Percentiles rank a stretch among this genome's conserved stretches.
Evolutionary conservation across 352 stramenopile genomes (phyloP).

Genomic region (Globisporangium abappressorium): DNA sequence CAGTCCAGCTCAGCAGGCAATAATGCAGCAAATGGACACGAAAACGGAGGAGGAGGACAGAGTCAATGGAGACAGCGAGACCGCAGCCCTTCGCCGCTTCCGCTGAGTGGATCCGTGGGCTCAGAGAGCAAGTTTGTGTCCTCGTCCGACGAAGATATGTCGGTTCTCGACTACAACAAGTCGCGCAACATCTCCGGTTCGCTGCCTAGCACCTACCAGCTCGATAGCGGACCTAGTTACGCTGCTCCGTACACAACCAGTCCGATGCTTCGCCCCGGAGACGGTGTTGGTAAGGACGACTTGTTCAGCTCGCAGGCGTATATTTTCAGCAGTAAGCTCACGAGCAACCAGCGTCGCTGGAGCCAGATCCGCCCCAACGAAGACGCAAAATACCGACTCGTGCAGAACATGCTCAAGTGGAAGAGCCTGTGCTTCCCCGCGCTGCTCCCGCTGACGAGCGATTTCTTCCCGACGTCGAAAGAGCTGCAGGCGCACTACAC

Average conservation of each 20-base stretch:
- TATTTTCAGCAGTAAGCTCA: constrained; percentile 80
- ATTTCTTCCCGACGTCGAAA: constrained; percentile 81
- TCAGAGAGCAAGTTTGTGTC: constrained; percentile 35
- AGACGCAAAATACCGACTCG: constrained; percentile 50
- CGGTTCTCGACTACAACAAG: constrained; percentile 20
- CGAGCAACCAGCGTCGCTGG: constrained; percentile 95
- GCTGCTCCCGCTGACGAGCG: constrained; percentile 90
- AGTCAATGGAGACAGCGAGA: constrained; percentile 44
- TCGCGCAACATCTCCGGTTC: constrained; percentile 47
- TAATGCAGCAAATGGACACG: constrained; percentile 8
- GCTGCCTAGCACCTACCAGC: constrained; percentile 57
- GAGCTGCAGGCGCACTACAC: constrained; percentile 83
- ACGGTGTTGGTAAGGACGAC: constrained; percentile 52
- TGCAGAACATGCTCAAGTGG: constrained; percentile 94
- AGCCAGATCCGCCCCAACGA: constrained; percentile 89
- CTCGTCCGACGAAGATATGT: constrained; percentile 32
- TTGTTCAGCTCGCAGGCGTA: constrained; percentile 75
- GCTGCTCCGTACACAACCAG: constrained; percentile 47
- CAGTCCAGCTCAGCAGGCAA: constrained; percentile 38
- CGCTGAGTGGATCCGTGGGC: constrained; percentile 32
- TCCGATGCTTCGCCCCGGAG: constrained; percentile 47
- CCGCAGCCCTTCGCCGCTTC: constrained; percentile 38
- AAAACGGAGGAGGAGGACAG: constrained; percentile 27
- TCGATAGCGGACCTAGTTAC: constrained; percentile 41
- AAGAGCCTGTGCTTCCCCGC: constrained; percentile 96